Evolutionary conservation across 371 early-diverging fungal species (phyloP), one percentile per base, ranked within the genome.

Genomic region (Actinomortierella wolfii): DNA sequence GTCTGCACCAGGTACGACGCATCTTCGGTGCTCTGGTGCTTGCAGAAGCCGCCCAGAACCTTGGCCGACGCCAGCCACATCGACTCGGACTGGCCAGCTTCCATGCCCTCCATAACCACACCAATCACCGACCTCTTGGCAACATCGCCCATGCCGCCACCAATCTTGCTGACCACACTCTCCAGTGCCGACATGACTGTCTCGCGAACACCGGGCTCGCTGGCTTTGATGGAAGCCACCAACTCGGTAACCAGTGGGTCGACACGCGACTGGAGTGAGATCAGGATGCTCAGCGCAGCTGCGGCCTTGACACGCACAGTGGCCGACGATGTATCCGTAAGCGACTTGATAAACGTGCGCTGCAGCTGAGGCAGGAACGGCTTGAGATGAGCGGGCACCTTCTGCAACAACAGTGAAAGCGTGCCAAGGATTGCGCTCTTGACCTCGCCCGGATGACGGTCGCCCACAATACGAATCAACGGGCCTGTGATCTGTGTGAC

Each of bases 281-380:
- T 92, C 52, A 97, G 76, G 29, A 88, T 81, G 13, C 88, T 79
- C 56, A 97, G 79, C 4, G 95, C 95, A 13, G 82, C 63, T 5
- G 91, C 92, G 4, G 98, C 96, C 28, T 89, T 88, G 24, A 83
- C 83, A 52, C 97, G 92, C 14, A 89, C 86, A 24, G 89, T 83
- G 34, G 81, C 69, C 14, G 84, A 83, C 20, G 88, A 76, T 3
- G 89, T 77, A 50, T 97, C 97, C 7, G 91, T 83, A 26, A 97
- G 80, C 2, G 92, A 90, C 68, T 97, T 96, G 71, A 94, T 90
- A 65, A 97, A 97, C 0, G 97, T 96, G 56, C 98, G 89, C 80
- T 97, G 97, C 41, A 97, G 88, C 81, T 98, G 98, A 41, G 98
- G 98, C 59, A 98, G 80, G 89, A 98, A 98, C 8, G 98, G 97